Evolutionary conservation across 192 early-diverging fungal genomes (phyloP), one percentile per base, ranked within the genome.

Genomic region (Entomortierella chlamydospora): DNA sequence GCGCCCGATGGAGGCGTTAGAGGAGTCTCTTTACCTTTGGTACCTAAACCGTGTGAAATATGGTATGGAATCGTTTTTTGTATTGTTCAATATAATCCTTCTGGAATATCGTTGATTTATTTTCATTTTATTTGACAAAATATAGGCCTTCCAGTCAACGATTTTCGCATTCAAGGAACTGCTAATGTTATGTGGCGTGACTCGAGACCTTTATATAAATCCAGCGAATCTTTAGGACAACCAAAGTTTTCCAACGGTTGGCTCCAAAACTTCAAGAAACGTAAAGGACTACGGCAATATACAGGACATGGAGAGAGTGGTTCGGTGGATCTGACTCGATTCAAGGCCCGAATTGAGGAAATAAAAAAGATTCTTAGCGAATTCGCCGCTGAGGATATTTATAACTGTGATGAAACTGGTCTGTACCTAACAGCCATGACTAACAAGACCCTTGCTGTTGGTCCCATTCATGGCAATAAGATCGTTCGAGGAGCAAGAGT

Each of bases 321-420:
- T 15, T 51, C 49, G 2, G 64, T 65, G 26, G 52, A 56, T 28
- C 2, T 65, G 52, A 47, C 23, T 2, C 33, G 41, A 20, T 52
- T 55, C 25, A 42, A 54, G 5, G 45, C 4, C 45, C 8, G 45
- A 3, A 47, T 47, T 47, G 7, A 12, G 2, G 52, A 54, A 28
- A 54, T 65, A 9, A 17, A 22, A 28, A 23, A 39, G 13, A 1
- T 22, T 4, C 13, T 64, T 22, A 20, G 13, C 1, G n/a, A 11
- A 1, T 66, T 66, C 34, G 9, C 45, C 0, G 28, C 28, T 0
- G 54, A 43, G 13, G 31, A 68, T 37, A 58, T 68, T 22, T 68
- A 68, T n/a, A 68, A 50, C 18, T 68, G 65, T 26, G 65, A 68
- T n/a, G 65, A 68, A 25, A 58, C 55, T 4, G 54, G 56, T 13